phyloP scores from a whole-genome alignment of 768 basidiomycete species.

The Lyophyllum decastes region DNA sequence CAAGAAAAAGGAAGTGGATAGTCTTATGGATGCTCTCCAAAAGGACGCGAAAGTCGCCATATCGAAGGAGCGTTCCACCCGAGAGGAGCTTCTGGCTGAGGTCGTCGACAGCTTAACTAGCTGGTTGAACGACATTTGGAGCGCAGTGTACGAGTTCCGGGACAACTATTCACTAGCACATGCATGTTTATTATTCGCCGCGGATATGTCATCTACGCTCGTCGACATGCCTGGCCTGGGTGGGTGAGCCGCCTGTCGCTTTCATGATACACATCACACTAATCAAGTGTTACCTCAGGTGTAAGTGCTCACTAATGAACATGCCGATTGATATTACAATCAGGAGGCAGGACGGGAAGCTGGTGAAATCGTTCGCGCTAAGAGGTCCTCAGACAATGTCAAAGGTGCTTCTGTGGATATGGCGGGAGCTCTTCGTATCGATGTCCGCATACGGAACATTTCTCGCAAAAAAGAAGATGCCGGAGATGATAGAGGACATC shows the following conservation, averaged over 20 bases:
- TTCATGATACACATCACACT: neutral
- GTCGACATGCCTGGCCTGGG: conserved; percentile 35
- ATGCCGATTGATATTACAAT: conserved; percentile 49
- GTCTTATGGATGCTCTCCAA: conserved; percentile 51
- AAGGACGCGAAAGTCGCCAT: conserved; percentile 55
- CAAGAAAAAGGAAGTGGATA: conserved; percentile 57
- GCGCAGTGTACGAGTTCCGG: conserved; percentile 56
- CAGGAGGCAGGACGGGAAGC: conserved; percentile 39
- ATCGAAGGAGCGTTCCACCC: conserved; percentile 53
- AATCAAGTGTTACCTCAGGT: conserved; percentile 33
- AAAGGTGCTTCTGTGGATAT: conserved; percentile 58
- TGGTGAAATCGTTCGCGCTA: conserved; percentile 50
- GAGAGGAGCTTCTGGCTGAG: conserved; percentile 57
- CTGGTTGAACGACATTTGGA: conserved; percentile 73
- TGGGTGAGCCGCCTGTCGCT: conserved; percentile 28
- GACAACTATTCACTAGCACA: conserved; percentile 55
- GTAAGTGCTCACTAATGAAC: conserved; percentile 52
- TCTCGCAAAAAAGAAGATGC: conserved; percentile 31
- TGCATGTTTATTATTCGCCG: conserved; percentile 52
- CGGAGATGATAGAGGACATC: conserved; percentile 62
- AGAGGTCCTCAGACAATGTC: conserved; percentile 49
- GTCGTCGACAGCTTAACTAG: conserved; percentile 50
- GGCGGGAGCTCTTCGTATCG: conserved; percentile 67
- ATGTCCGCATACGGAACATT: conserved; percentile 42
- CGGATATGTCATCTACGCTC: conserved; percentile 47